Conservation (phyloP, 1,139 yeast species). For the Pichia norvegensis region DNA sequence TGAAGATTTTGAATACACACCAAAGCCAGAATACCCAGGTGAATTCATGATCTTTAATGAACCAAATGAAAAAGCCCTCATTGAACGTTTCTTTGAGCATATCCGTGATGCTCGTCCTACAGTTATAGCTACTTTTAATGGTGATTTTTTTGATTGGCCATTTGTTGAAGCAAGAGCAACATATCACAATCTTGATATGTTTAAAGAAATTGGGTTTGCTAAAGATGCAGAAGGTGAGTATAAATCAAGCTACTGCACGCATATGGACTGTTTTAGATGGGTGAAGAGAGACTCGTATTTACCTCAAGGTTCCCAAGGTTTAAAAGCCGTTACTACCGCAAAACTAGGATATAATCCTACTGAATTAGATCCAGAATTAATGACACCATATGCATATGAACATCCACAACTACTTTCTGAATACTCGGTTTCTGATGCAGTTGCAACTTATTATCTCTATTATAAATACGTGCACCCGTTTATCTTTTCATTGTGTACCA, state of each 20-base stretch:
- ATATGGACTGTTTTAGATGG: constrained; percentile 98
- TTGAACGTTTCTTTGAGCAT: constrained; percentile 80
- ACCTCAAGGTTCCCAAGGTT: constrained; percentile 98
- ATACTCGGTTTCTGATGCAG: constrained; percentile 98
- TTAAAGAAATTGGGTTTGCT: constrained; percentile 89
- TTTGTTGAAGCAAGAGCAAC: constrained; percentile 85
- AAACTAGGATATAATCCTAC: constrained; percentile 95
- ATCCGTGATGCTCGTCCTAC: constrained; percentile 84
- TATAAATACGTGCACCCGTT: constrained; percentile 97
- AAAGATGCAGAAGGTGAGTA: constrained; percentile 87
- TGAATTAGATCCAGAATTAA: constrained; percentile 92
- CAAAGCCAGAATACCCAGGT: constrained; percentile 94
- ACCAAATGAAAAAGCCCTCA: constrained; percentile 66
- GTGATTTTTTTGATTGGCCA: constrained; percentile 99
- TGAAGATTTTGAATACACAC: constrained; percentile 95
- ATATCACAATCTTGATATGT: constrained; percentile 81
- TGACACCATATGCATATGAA: constrained; percentile 96
- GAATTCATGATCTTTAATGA: constrained; percentile 85
- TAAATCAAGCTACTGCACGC: constrained; percentile 86
- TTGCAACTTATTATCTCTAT: constrained; percentile 92
- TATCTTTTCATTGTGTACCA: constrained; percentile 89
- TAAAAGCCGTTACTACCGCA: constrained; percentile 95
- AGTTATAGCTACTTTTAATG: constrained; percentile 94
- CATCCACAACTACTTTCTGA: constrained; percentile 89
- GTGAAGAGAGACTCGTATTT: constrained; percentile 96